Evolutionary conservation across 129 eudicot genomes (phyloP), one percentile per base, ranked within the genome.

Genomic region (Smallanthus sonchifolius): DNA sequence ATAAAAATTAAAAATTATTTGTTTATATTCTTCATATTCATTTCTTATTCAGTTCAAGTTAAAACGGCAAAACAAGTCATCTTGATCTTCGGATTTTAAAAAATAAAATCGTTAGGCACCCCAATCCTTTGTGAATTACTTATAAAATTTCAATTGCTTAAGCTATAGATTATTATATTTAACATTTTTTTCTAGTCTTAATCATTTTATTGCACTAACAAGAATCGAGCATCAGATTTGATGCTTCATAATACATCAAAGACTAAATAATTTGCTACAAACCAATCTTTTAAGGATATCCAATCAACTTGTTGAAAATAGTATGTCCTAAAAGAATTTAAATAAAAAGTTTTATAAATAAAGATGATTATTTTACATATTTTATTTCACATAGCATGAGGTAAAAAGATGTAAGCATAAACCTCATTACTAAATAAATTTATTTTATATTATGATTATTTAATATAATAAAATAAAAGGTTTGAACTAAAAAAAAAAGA

Each of bases 221-320:
- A 61, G 67, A 35, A 61, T 61, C 67, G 43, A 14, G 14, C 4
- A 61, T 61, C 67, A 61, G 67, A 61, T 61, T 61, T 61, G 43
- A 61, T 61, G 67, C 67, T 61, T 61, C 67, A 61, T 61, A 61
- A 61, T 61, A 61, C 67, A 61, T 61, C 67, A 28, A 60, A 61
- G 42, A 13, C 67, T 61, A 14, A 34, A 61, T 61, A 19, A 32
- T 61, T 28, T 61, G 17, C 17, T 61, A 5, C 4, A 61, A 61
- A 14, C 20, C 19, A 61, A 61, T 61, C 67, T 60, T 14, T 32
- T 60, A 34, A 60, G 19, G 66, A 60, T 60, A 14, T 35, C 66
- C 66, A 14, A 60, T 4, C 66, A 60, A 60, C 43, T 61, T 32
- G 40, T 32, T 34, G 20, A 9, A 61, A 32, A 14, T 59, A 7